phyloP scores from a whole-genome alignment of 495 filamentous ascomycete species.

The Pseudoneurospora amorphoporcata region DNA sequence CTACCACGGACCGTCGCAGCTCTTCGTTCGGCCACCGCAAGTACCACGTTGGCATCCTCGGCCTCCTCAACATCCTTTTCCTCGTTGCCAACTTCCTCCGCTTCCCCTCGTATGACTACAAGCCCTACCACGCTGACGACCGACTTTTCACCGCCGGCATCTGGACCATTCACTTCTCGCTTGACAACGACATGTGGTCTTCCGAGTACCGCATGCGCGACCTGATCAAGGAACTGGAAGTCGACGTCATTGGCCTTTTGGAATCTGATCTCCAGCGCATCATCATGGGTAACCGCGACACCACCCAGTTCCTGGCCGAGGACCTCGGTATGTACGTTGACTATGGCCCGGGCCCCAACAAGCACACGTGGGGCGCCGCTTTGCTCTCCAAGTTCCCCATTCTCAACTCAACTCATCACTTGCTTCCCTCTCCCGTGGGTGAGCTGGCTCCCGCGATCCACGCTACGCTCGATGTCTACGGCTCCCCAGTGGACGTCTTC shows the following conservation, averaged over 20 bases:
- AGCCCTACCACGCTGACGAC: constrained; percentile 77
- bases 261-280: constrained; percentile 94
- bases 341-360: constrained; percentile 95
- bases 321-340: constrained; percentile 98
- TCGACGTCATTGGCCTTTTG: constrained; percentile 89
- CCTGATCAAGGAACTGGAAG: constrained; percentile 82
- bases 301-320: constrained; percentile 89
- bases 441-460: constrained; percentile 95
- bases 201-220: constrained; percentile 90
- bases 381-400: constrained; percentile 97
- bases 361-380: constrained; percentile 95
- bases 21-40: constrained; percentile 29
- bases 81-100: constrained; percentile 78
- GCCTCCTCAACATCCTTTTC: constrained; percentile 65
- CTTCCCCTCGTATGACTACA: constrained; percentile 87
- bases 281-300: constrained; percentile 99
- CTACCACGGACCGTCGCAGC: constrained; percentile 7
- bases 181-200: constrained; percentile 99
- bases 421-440: constrained; percentile 85
- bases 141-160: constrained; percentile 87
- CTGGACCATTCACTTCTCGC: constrained; percentile 97
- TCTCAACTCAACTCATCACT: constrained; percentile 90
- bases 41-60: constrained; percentile 43
- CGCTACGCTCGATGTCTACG: constrained; percentile 89
- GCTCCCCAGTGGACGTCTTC: constrained; percentile 80